These are phyloP conservation scores for Cystofilobasidium macerans DNA, from an alignment of 768 basidiomycete species.

Conservation along the genomic window DNA sequence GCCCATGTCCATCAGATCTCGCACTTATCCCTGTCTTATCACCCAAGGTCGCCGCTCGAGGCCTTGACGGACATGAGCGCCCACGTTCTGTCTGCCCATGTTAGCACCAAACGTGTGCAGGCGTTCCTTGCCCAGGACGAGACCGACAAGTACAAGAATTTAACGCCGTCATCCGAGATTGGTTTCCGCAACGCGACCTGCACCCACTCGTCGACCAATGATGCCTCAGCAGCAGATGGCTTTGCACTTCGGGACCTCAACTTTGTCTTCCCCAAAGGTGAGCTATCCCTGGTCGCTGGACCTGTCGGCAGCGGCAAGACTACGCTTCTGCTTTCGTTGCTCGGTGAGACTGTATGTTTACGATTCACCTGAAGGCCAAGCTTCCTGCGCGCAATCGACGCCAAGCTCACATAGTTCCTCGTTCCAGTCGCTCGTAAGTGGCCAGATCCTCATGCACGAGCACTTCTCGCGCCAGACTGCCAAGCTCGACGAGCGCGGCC, in stretches of 20 bases:
- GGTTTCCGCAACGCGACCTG: slow-evolving; percentile 33
- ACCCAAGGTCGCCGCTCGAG: slow-evolving; percentile 34
- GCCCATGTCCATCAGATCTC: no score
- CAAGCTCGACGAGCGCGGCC: slow-evolving; percentile 8
- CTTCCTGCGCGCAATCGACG: no score
- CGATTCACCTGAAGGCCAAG: no score
- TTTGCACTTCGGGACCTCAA: slow-evolving; percentile 32
- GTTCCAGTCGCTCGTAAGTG: not conserved
- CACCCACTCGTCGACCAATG: slow-evolving; percentile 29
- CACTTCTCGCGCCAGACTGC: slow-evolving; percentile 1
- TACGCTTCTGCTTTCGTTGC: slow-evolving; percentile 30
- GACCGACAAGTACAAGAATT: slow-evolving; percentile 39
- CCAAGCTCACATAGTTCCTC: not conserved
- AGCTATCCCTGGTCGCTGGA: slow-evolving; percentile 33
- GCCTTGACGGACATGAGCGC: slow-evolving; percentile 31
- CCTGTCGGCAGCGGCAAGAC: slow-evolving; percentile 34
- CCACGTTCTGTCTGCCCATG: slow-evolving; percentile 34
- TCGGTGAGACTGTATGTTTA: slow-evolving; percentile 30
- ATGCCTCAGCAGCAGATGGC: slow-evolving; percentile 7
- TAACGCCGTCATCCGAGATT: slow-evolving; percentile 12
- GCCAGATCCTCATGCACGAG: slow-evolving; percentile 17
- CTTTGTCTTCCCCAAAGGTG: slow-evolving; percentile 30
- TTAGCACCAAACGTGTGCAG: slow-evolving; percentile 36
- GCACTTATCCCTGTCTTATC: no score
- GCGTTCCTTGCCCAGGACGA: slow-evolving; percentile 40